Conservation (phyloP, 2,329 filamentous ascomycete species). For the Clonostachys rhizophaga region DNA sequence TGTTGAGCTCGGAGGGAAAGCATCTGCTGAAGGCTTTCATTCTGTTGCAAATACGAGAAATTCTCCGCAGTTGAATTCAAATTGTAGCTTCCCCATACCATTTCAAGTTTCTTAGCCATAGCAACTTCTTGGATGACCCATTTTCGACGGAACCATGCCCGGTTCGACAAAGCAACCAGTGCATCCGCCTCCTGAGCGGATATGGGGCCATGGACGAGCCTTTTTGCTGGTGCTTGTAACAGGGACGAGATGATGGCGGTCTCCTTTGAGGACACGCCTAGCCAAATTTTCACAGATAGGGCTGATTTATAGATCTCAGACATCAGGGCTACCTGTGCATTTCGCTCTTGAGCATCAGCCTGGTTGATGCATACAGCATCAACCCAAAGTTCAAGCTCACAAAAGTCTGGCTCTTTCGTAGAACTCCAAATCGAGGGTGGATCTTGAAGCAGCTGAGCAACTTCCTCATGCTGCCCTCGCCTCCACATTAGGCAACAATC, state of each 20-base stretch:
- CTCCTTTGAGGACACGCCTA: background rate
- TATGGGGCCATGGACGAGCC: background rate
- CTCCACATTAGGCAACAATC: background rate
- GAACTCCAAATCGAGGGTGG: background rate
- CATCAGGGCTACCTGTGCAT: slow-evolving; percentile 9
- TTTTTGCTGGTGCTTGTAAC: background rate
- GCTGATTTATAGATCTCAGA: slow-evolving; percentile 6
- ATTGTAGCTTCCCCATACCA: slow-evolving; percentile 6
- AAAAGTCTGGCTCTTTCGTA: background rate
- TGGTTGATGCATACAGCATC: slow-evolving; percentile 12
- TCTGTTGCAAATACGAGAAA: too few species aligned
- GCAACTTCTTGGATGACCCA: slow-evolving; percentile 10
- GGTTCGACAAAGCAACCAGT: background rate
- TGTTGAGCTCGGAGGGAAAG: too few species aligned
- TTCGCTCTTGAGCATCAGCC: slow-evolving; percentile 4
- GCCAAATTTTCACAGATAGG: slow-evolving; percentile 5
- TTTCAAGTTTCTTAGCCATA: slow-evolving; percentile 4
- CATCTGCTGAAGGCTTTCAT: too few species aligned
- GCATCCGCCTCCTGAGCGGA: slow-evolving; percentile 3
- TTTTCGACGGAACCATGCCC: slow-evolving; percentile 9
- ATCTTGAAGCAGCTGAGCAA: background rate
- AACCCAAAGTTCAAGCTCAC: slow-evolving; percentile 5
- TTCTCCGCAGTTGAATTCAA: too few species aligned
- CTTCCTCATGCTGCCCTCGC: background rate
- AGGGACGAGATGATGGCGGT: background rate